Conservation (phyloP, 768 basidiomycete genomes). For the Xerocomellus intermedius region DNA sequence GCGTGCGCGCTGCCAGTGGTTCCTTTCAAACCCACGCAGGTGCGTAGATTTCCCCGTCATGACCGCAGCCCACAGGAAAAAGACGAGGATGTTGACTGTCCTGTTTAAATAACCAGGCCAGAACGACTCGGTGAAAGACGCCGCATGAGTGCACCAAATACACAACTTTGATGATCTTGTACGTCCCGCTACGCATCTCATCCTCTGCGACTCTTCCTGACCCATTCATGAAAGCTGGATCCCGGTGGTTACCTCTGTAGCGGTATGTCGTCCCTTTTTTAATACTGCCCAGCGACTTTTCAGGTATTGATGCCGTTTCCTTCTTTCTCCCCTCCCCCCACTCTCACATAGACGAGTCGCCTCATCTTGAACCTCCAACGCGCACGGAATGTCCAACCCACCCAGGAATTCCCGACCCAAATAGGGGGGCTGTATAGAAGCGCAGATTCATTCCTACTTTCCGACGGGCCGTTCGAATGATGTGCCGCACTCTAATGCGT, state of each 20-base stretch:
- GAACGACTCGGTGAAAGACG: not conserved
- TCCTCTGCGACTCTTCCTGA: not conserved
- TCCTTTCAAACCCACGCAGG: not conserved
- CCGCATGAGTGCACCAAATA: not conserved
- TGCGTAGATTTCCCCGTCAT: not conserved
- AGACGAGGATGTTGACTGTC: not conserved
- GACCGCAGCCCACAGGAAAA: not conserved
- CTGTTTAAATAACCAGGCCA: not conserved
- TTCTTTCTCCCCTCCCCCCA: too few species aligned
- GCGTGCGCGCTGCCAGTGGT: not conserved
- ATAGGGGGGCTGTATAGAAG: conserved; percentile 11
- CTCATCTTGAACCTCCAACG: conserved; percentile 21
- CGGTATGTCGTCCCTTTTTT: conserved; percentile 10
- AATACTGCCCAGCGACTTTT: too few species aligned
- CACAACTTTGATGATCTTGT: conserved; percentile 14
- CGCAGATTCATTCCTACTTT: conserved; percentile 14
- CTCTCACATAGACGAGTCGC: conserved; percentile 10
- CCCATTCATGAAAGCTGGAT: conserved; percentile 14
- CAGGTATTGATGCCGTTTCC: not conserved
- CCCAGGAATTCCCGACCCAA: conserved; percentile 14
- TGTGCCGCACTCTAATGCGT: not conserved
- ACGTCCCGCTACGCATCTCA: not conserved
- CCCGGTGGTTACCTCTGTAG: conserved; percentile 16
- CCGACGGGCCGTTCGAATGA: not conserved
- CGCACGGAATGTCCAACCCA: rapidly evolving